Base-by-base conservation (phyloP, 192 early-diverging fungal genomes). In the Dimargaris verticillata region DNA sequence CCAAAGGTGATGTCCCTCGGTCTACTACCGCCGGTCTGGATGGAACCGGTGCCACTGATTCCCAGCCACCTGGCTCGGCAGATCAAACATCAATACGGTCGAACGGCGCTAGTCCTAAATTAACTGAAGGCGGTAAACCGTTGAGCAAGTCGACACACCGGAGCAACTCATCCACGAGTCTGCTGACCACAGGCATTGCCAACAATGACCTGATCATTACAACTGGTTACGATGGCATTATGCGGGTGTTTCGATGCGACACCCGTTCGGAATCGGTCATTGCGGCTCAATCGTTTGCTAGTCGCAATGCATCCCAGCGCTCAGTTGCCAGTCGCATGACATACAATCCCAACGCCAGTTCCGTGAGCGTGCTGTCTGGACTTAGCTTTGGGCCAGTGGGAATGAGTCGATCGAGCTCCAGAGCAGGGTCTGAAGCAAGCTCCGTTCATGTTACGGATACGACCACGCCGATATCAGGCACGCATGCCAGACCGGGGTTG, bases 181-280 rank as follows among this genome's bases (percentile, higher is more conserved):
- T 55, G 44, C 60, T 42, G 41, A 38, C 5, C 60, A 48, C 51
- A 63, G 63, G 48, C 66, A 64, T 24, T 74, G 70, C 61, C 61
- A 68, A 78, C 50, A 68, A 74, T 18, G 70, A 78, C 14, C 85
- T 87, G 9, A 85, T 87, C 43, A 71, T 83, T 28, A 77, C 80
- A 10, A 74, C 82, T 13, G 84, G 83, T 61, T 72, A 75, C 15
- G 64, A 67, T 52, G 84, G 83, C 42, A 63, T 63, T 53, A 83
- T 87, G 59, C 74, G 80, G 33, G 80, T 87, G 15, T 87, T 80
- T 70, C 72, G 83, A 55, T 74, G 77, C 38, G 84, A 86, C 58
- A 76, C 73, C 26, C 55, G 55, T 4, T 28, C 55, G 7, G 41
- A 58, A 5, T 13, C 18, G 13, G 55, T 38, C 38, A 58, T 58